These are phyloP conservation scores for Neonectria faginata DNA, from an alignment of 2,329 filamentous ascomycete genomes.

Conservation along the genomic window DNA sequence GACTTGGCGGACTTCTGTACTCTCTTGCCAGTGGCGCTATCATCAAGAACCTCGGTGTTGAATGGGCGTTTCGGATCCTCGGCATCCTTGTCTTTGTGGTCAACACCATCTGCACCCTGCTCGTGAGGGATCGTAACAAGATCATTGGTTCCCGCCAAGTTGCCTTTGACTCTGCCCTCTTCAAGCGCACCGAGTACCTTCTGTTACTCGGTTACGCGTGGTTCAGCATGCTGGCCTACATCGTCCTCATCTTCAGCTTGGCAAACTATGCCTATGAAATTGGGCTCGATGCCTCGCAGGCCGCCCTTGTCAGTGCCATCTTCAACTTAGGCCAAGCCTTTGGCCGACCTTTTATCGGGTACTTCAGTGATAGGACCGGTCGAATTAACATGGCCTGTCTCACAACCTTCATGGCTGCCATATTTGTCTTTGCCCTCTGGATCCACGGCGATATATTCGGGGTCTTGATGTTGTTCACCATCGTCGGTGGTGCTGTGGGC, in stretches of 20 bases:
- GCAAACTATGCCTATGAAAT: constrained; percentile 78
- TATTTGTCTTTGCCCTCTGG: constrained; percentile 80
- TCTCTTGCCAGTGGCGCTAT: constrained; percentile 75
- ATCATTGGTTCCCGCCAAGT: constrained; percentile 74
- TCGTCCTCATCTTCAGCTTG: constrained; percentile 81
- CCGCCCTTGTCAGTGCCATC: constrained; percentile 77
- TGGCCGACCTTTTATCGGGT: constrained; percentile 78
- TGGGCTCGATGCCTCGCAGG: constrained; percentile 74
- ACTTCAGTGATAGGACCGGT: constrained; percentile 76
- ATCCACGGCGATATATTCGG: constrained; percentile 72
- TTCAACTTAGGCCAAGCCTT: constrained; percentile 76
- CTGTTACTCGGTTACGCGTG: constrained; percentile 75
- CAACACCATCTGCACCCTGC: constrained; percentile 71
- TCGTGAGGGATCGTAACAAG: constrained; percentile 79
- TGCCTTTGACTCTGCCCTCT: constrained; percentile 73
- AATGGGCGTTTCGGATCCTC: constrained; percentile 75
- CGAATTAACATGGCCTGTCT: constrained; percentile 78
- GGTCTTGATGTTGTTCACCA: constrained; percentile 76
- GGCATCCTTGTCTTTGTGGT: constrained; percentile 73
- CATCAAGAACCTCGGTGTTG: constrained; percentile 71
- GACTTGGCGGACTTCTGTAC: constrained; percentile 79
- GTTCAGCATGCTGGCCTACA: constrained; percentile 79
- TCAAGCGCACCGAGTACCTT: constrained; percentile 71
- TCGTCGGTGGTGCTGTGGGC: constrained; percentile 77
- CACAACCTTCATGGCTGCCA: constrained; percentile 72